phyloP scores from a whole-genome alignment of 805 yeast genomes.

The Saturnispora galanensis region DNA sequence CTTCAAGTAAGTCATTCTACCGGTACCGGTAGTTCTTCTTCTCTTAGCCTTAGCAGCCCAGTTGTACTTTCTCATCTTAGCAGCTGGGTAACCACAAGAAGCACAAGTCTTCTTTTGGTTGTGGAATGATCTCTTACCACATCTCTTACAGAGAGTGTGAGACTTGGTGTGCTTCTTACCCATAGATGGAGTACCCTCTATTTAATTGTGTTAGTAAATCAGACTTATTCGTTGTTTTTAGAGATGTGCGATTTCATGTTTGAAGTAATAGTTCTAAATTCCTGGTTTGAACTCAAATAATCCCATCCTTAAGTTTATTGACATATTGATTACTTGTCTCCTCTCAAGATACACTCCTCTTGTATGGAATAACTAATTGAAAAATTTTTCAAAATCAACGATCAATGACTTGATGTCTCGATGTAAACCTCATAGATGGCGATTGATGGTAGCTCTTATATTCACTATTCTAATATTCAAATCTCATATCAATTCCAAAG shows the following conservation, averaged over 20 bases:
- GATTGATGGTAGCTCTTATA: no score
- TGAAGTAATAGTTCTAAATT: no score
- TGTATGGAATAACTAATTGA: no score
- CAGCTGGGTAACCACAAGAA: conserved; percentile 99
- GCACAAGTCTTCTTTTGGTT: conserved; percentile 98
- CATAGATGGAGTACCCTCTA: conserved; percentile 99
- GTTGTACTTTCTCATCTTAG: conserved; percentile 97
- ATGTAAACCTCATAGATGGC: no score
- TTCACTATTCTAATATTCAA: neutral
- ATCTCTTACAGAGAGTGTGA: conserved; percentile 98
- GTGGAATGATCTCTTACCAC: conserved; percentile 99
- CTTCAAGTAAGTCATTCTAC: conserved; percentile 98
- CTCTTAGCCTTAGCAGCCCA: conserved; percentile 99
- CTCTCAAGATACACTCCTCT: no score
- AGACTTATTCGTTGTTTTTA: conserved; percentile 8
- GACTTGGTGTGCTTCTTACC: conserved; percentile 99
- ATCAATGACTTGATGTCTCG: no score
- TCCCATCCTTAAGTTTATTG: no score
- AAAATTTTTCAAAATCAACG: no score
- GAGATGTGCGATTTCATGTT: no score
- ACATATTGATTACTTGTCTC: no score
- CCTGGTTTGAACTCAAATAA: no score
- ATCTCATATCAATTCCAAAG: conserved; percentile 7
- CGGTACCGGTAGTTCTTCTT: conserved; percentile 99
- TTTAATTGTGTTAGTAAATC: conserved; percentile 22